These are phyloP conservation scores for Lycium barbarum DNA, from an alignment of 257 asterid genomes.

Conservation along the genomic window DNA sequence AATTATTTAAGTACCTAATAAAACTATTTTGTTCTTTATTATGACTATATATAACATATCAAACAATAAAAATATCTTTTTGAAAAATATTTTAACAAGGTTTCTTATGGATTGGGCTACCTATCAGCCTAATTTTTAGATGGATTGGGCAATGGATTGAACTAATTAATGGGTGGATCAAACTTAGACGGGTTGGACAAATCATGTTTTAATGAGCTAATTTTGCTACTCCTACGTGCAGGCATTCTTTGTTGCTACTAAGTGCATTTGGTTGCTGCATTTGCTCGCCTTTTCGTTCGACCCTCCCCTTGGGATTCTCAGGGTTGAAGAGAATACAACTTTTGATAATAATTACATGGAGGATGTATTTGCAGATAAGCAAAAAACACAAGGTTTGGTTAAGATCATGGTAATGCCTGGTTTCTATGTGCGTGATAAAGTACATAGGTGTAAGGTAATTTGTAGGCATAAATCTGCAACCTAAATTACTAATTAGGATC, in stretches of 20 bases:
- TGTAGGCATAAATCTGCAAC: slow-evolving; percentile 69
- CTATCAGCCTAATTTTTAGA: too few relatives aligned
- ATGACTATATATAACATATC: too few relatives aligned
- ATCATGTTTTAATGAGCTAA: too few relatives aligned
- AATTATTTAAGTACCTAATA: too few relatives aligned
- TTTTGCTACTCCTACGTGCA: slow-evolving; percentile 4
- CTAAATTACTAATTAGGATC: slow-evolving; percentile 15
- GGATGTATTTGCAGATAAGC: slow-evolving; percentile 65
- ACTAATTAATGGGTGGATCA: too few relatives aligned
- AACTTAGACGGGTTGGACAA: too few relatives aligned
- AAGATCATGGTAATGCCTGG: slow-evolving; percentile 95
- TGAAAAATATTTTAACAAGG: too few relatives aligned
- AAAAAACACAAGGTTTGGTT: slow-evolving; percentile 61
- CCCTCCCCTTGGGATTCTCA: slow-evolving; percentile 60
- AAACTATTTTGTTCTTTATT: too few relatives aligned
- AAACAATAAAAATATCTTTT: too few relatives aligned
- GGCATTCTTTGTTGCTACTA: slow-evolving; percentile 83
- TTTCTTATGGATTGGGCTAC: too few relatives aligned
- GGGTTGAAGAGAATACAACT: slow-evolving; percentile 67
- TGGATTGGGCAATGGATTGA: too few relatives aligned
- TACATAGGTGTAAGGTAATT: slow-evolving; percentile 79
- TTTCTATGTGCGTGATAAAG: slow-evolving; percentile 73
- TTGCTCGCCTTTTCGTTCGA: slow-evolving; percentile 81
- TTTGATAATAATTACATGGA: slow-evolving; percentile 79
- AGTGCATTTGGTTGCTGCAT: slow-evolving; percentile 94